A percentile compares a stretch with the other conserved stretches of the same genome.
Evolutionary conservation across 1,139 yeast genomes (phyloP).

Genomic region (Hansenula lynferdii): DNA sequence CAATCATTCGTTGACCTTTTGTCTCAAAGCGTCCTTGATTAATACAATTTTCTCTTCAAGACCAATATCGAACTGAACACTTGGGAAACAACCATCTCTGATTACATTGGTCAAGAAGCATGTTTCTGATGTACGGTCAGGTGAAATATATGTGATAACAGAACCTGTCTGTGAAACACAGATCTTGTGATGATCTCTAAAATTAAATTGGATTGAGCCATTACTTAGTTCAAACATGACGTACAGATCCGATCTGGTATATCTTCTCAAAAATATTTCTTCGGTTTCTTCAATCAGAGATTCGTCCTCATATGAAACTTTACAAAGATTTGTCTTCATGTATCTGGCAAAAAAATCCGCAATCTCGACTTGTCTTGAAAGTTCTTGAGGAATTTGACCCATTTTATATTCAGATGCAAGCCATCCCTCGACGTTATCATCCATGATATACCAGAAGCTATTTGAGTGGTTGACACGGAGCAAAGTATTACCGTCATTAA

Average conservation of each 20-base stretch:
- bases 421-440: conserved; percentile 68
- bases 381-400: conserved; percentile 52
- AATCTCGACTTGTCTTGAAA: conserved; percentile 71
- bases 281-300: conserved; percentile 41
- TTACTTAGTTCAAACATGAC: conserved; percentile 93
- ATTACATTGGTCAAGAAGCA: conserved; percentile 57
- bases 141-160: conserved; percentile 77
- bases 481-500: conserved; percentile 78
- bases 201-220: conserved; percentile 90
- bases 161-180: conserved; percentile 74
- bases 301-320: conserved; percentile 59
- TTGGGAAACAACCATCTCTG: conserved; percentile 59
- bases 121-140: conserved; percentile 68
- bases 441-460: conserved; percentile 55
- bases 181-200: conserved; percentile 89
- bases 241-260: conserved; percentile 70
- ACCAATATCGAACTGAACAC: conserved; percentile 51
- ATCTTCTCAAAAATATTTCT: conserved; percentile 73
- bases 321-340: conserved; percentile 76
- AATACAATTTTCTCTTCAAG: conserved; percentile 36
- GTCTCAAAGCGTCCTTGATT: conserved; percentile 25
- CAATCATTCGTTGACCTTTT: conserved; percentile 8
- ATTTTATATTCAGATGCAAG: conserved; percentile 59
- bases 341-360: conserved; percentile 81
- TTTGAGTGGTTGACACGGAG: conserved; percentile 62